Conservation (phyloP, 1,139 yeast genomes). For the Candida gigantensis region DNA sequence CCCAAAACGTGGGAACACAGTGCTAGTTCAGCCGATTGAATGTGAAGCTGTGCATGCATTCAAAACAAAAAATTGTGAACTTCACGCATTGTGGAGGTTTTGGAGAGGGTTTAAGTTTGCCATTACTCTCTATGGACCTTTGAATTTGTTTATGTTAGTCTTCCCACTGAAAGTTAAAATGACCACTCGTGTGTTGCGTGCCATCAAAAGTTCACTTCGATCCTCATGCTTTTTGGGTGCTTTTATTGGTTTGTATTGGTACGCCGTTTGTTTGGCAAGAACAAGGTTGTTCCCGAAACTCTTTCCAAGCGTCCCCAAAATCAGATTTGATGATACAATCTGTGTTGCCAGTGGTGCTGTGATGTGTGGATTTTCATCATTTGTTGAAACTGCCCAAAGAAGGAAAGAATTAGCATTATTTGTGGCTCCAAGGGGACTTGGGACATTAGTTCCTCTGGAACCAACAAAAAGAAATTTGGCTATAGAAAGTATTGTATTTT, state of each 20-base stretch:
- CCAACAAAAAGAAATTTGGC: slow-evolving; percentile 26
- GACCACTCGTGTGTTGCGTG: slow-evolving; percentile 22
- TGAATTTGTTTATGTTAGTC: slow-evolving; percentile 33
- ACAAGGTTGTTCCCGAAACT: slow-evolving; percentile 30
- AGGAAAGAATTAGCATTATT: slow-evolving; percentile 43
- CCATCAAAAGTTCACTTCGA: slow-evolving; percentile 26
- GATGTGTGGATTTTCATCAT: slow-evolving; percentile 36
- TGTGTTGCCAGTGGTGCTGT: slow-evolving; percentile 33
- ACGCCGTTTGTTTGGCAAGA: slow-evolving; percentile 38
- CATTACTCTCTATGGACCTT: slow-evolving; percentile 33
- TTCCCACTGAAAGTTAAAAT: slow-evolving; percentile 25
- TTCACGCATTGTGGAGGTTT: slow-evolving; percentile 42
- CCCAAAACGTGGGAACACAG: slow-evolving; percentile 23
- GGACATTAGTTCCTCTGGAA: slow-evolving; percentile 33
- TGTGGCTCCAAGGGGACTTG: slow-evolving; percentile 41
- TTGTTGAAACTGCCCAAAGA: slow-evolving; percentile 33
- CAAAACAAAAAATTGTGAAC: slow-evolving; percentile 32
- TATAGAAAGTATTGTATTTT: slow-evolving; percentile 31
- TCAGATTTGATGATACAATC: slow-evolving; percentile 31
- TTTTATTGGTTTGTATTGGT: slow-evolving; percentile 37
- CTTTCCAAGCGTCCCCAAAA: slow-evolving; percentile 29
- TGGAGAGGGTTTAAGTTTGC: slow-evolving; percentile 37
- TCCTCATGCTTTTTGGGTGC: slow-evolving; percentile 38
- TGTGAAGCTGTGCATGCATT: slow-evolving; percentile 39
- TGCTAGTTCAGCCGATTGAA: slow-evolving; percentile 24